Conservation (phyloP, 2,329 filamentous ascomycete species). For the Colletotrichum tropicicola region DNA sequence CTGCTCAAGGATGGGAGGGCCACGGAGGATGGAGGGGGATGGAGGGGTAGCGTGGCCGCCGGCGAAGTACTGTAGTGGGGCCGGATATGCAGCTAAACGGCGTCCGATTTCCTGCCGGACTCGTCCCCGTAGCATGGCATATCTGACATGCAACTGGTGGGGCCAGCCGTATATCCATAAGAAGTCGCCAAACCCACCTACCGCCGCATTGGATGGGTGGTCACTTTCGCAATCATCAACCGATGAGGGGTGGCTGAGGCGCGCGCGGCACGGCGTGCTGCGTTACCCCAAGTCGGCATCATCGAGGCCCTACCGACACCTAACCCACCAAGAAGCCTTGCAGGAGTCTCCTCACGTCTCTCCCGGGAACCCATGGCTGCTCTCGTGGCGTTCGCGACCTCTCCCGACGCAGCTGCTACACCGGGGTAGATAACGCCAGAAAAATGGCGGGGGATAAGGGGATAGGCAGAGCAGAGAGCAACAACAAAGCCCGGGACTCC, state of each 20-base stretch:
- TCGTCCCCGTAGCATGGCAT: neutral
- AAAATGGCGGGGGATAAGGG: neutral
- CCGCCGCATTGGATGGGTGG: neutral
- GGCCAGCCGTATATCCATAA: neutral
- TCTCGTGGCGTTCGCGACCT: conserved; percentile 1
- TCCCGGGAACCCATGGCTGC: conserved; percentile 5
- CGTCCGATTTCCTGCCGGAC: conserved; percentile 10
- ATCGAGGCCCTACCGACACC: neutral
- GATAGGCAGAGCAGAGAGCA: neutral
- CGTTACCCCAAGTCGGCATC: neutral
- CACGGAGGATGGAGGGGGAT: neutral
- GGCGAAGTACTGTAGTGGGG: conserved; percentile 4
- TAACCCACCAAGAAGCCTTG: neutral
- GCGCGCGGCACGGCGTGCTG: neutral
- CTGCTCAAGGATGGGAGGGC: neutral
- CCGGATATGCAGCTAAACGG: conserved; percentile 15
- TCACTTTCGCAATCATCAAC: neutral
- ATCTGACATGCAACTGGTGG: neutral
- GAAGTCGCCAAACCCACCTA: neutral
- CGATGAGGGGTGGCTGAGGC: conserved; percentile 6
- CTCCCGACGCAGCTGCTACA: neutral
- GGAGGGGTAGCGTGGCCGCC: conserved; percentile 9
- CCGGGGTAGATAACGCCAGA: neutral
- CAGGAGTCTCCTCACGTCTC: neutral
- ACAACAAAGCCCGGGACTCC: neutral